These are phyloP conservation scores for Limtongia smithiae DNA, from an alignment of 805 yeast genomes.

Conservation along the genomic window DNA sequence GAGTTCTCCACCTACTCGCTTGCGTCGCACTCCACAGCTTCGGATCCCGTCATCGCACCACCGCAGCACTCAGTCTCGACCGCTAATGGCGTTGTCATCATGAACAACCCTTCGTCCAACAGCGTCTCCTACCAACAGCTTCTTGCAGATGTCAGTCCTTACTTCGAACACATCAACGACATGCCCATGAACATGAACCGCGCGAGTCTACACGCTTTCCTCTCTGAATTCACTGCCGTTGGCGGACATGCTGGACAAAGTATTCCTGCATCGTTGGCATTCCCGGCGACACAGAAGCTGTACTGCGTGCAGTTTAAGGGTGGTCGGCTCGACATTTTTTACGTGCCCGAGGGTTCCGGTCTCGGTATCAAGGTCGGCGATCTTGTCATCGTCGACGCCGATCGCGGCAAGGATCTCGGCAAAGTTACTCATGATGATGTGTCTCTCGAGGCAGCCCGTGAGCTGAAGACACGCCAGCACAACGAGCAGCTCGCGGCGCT, in stretches of 20 bases:
- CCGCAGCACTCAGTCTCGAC: not conserved
- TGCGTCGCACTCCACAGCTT: no score
- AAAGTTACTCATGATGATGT: constrained; percentile 57
- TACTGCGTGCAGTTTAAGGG: constrained; percentile 73
- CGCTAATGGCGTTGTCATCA: not conserved
- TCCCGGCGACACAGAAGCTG: constrained; percentile 36
- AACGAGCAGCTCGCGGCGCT: constrained; percentile 70
- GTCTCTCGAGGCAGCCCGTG: constrained; percentile 61
- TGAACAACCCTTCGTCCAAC: constrained; percentile 12
- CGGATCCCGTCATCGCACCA: not conserved
- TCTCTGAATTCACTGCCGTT: not conserved
- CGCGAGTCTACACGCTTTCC: not conserved
- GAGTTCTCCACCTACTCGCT: no score
- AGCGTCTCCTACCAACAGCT: constrained; percentile 8
- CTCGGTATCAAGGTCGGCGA: constrained; percentile 51
- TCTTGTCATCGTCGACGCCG: constrained; percentile 79
- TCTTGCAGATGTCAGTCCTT: constrained; percentile 17
- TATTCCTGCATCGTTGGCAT: not conserved
- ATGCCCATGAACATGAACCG: constrained; percentile 3
- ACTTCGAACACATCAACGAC: constrained; percentile 17
- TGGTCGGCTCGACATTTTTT: constrained; percentile 75
- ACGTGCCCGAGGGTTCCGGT: constrained; percentile 46
- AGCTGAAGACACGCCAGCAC: constrained; percentile 60
- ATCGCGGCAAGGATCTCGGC: constrained; percentile 75
- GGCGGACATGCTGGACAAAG: not conserved